Conservation (phyloP, 257 asterid genomes). For the Solanum rostratum region DNA sequence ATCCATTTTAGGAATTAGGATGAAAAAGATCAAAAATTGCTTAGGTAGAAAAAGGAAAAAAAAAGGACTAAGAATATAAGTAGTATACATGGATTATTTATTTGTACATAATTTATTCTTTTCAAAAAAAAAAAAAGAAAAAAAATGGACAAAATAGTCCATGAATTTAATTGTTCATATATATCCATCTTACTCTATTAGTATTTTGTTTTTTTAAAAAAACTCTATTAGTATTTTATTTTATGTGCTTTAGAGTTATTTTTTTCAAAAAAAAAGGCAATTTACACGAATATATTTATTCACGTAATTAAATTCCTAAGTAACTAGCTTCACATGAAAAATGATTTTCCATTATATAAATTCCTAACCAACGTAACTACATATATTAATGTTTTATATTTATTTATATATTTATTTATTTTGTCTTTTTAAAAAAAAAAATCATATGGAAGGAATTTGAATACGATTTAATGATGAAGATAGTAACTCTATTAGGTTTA, state of each 20-base stretch:
- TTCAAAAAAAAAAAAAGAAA: not conserved
- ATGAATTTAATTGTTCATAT: not conserved
- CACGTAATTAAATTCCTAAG: not conserved
- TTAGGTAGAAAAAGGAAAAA: not conserved
- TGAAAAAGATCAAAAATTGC: not conserved
- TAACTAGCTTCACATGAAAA: not conserved
- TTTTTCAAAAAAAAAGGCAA: not conserved
- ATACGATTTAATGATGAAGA: no score
- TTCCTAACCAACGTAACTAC: not conserved
- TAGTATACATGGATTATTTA: not conserved
- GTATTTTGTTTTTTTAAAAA: no score
- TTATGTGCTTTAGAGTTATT: not conserved
- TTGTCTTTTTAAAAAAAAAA: no score
- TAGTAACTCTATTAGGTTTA: no score
- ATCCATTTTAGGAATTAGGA: conserved; percentile 16
- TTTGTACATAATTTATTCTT: not conserved
- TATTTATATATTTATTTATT: no score
- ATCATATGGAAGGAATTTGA: no score
- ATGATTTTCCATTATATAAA: not conserved
- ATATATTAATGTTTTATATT: no score
- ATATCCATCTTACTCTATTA: not conserved
- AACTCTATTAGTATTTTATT: no score
- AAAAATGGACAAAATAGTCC: not conserved
- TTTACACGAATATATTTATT: not conserved
- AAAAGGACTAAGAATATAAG: not conserved